A percentile compares a stretch with the other conserved stretches of the same genome.
These are phyloP conservation scores for Lachnellula subtilissima DNA, from an alignment of 2,329 filamentous ascomycete species.

Conservation along the genomic window DNA sequence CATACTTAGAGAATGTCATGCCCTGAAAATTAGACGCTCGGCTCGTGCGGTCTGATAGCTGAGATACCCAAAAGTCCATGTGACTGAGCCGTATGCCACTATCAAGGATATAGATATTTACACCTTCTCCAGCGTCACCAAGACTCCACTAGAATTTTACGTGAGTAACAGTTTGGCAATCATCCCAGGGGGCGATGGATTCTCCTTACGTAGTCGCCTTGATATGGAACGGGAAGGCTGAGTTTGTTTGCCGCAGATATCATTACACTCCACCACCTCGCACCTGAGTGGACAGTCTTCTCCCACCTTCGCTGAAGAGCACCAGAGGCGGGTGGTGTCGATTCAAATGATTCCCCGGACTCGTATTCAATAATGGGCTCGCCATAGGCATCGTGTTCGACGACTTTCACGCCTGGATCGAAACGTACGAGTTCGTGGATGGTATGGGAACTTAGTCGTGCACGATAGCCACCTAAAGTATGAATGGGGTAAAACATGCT, in stretches of 20 bases:
- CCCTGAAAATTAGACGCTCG: neutral
- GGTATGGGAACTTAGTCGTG: neutral
- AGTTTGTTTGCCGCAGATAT: neutral
- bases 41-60: neutral
- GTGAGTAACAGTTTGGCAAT: neutral
- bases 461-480: neutral
- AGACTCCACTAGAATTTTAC: neutral
- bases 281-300: neutral
- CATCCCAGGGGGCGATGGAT: neutral
- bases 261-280: neutral
- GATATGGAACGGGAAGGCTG: neutral
- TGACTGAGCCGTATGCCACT: neutral
- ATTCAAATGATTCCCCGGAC: neutral
- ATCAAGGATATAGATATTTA: neutral
- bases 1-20: neutral
- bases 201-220: neutral
- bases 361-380: neutral
- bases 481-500: neutral
- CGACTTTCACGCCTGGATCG: neutral
- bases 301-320: neutral
- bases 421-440: neutral
- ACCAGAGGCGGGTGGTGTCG: neutral
- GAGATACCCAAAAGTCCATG: neutral
- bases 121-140: neutral
- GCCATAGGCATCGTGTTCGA: neutral